Percentiles rank a stretch among this genome's conserved stretches.
Evolutionary conservation across 2,329 filamentous ascomycete species (phyloP).

Genomic region (Ophiocordyceps camponoti-saundersi): DNA sequence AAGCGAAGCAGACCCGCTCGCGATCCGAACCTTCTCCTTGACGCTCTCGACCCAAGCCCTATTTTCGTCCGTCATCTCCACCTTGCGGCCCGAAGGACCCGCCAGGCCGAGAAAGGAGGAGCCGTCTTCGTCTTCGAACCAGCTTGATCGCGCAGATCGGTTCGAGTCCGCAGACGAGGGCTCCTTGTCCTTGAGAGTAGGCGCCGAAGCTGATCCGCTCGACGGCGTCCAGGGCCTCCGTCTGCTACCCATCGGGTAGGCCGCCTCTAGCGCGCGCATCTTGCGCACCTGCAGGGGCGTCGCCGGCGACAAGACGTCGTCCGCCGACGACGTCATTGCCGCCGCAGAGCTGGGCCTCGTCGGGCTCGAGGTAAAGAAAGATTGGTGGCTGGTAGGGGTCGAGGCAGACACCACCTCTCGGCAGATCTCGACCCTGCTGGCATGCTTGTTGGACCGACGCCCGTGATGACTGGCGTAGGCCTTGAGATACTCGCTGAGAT

Average conservation of each 20-base stretch:
- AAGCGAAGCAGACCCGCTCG: constrained; percentile 28
- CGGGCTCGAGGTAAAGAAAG: constrained; percentile 13
- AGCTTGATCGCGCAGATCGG: constrained; percentile 34
- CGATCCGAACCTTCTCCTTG: constrained; percentile 60
- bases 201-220: background rate
- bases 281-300: constrained; percentile 38
- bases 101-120: constrained; percentile 48
- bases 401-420: background rate
- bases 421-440: constrained; percentile 41
- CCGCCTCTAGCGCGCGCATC: constrained; percentile 18
- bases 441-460: constrained; percentile 37
- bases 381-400: no score
- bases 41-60: constrained; percentile 70
- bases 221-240: background rate
- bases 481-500: constrained; percentile 83
- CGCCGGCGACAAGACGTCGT: constrained; percentile 17
- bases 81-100: constrained; percentile 48
- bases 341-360: constrained; percentile 22
- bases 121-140: constrained; percentile 36
- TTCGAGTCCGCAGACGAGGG: constrained; percentile 26
- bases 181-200: constrained; percentile 6
- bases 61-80: constrained; percentile 54
- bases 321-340: constrained; percentile 10
- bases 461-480: constrained; percentile 89
- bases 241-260: background rate